Percentiles rank a stretch among this genome's conserved stretches.
phyloP scores from a whole-genome alignment of 2,329 filamentous ascomycete genomes.

The Fusarium devonianum region DNA sequence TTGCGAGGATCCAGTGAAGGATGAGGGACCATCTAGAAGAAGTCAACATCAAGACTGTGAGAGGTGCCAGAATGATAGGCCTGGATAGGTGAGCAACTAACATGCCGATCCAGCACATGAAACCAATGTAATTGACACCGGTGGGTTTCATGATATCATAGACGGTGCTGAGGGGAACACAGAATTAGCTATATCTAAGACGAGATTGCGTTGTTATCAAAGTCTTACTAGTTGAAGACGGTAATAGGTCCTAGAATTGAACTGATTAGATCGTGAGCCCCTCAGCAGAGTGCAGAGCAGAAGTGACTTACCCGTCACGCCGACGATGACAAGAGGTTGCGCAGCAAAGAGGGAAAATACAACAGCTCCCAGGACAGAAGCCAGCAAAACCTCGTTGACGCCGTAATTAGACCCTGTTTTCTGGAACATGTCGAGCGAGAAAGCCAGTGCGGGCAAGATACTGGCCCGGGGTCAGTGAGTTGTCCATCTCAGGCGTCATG shows the following conservation, averaged over 20 bases:
- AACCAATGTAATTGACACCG: constrained; percentile 82
- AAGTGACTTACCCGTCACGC: constrained; percentile 71
- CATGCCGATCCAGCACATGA: constrained; percentile 92
- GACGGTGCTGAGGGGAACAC: constrained; percentile 67
- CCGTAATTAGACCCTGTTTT: constrained; percentile 86
- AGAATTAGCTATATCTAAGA: constrained; percentile 7
- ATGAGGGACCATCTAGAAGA: constrained; percentile 75
- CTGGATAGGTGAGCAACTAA: constrained; percentile 48
- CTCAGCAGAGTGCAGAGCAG: too few relatives aligned
- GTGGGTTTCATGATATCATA: constrained; percentile 84
- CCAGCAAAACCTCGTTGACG: constrained; percentile 88
- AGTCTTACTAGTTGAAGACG: constrained; percentile 81
- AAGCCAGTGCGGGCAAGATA: constrained; percentile 85
- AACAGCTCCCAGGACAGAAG: constrained; percentile 82
- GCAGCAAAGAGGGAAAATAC: constrained; percentile 82
- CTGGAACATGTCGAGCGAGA: constrained; percentile 92
- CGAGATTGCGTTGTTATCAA: neutral
- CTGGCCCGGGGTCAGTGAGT: constrained; percentile 53
- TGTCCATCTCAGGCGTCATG: constrained; percentile 1
- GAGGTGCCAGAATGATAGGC: neutral
- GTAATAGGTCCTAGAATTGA: constrained; percentile 74
- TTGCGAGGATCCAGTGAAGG: constrained; percentile 83
- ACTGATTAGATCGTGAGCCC: neutral
- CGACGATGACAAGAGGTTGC: constrained; percentile 89
- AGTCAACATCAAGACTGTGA: constrained; percentile 1